phyloP scores from a whole-genome alignment of 2,329 filamentous ascomycete species.

The Hyphodiscus sp. region DNA sequence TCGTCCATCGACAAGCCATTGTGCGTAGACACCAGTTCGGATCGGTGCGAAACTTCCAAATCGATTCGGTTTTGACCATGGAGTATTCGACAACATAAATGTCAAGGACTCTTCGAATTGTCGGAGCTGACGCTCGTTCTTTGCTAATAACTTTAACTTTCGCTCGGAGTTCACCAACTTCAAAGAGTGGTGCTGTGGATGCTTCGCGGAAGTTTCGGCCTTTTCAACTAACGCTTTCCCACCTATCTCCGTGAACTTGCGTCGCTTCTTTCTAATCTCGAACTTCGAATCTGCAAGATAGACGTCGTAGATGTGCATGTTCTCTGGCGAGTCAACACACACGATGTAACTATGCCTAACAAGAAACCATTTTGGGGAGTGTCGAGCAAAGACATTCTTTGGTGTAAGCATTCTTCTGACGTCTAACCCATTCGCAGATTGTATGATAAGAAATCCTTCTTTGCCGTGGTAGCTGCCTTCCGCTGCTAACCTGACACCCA shows the following conservation, averaged over 20 bases:
- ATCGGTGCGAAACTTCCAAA: constrained; percentile 94
- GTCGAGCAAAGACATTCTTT: constrained; percentile 69
- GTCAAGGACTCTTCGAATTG: constrained; percentile 93
- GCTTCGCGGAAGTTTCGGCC: constrained; percentile 31
- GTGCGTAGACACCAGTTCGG: constrained; percentile 76
- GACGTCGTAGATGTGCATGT: constrained; percentile 98
- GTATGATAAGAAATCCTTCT: constrained; percentile 88
- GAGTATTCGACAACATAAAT: constrained; percentile 75
- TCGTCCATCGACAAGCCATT: constrained; percentile 93
- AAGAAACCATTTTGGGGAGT: constrained; percentile 94
- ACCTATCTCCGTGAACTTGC: constrained; percentile 44
- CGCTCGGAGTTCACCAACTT: constrained; percentile 88
- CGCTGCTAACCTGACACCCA: constrained; percentile 87
- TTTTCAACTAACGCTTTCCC: constrained; percentile 53
- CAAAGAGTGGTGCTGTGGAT: constrained; percentile 70
- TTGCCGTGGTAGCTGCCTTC: constrained; percentile 98
- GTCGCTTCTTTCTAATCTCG: constrained; percentile 67
- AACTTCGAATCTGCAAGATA: constrained; percentile 94
- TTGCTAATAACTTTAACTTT: constrained; percentile 82
- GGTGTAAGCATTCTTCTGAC: constrained; percentile 77
- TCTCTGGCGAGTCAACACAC: constrained; percentile 96
- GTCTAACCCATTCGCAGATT: constrained; percentile 83
- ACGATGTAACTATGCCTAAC: constrained; percentile 97
- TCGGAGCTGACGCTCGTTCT: constrained; percentile 79
- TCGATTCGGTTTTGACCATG: constrained; percentile 77